Base-by-base conservation (phyloP, 768 basidiomycete species). In the Inosperma sp. region DNA sequence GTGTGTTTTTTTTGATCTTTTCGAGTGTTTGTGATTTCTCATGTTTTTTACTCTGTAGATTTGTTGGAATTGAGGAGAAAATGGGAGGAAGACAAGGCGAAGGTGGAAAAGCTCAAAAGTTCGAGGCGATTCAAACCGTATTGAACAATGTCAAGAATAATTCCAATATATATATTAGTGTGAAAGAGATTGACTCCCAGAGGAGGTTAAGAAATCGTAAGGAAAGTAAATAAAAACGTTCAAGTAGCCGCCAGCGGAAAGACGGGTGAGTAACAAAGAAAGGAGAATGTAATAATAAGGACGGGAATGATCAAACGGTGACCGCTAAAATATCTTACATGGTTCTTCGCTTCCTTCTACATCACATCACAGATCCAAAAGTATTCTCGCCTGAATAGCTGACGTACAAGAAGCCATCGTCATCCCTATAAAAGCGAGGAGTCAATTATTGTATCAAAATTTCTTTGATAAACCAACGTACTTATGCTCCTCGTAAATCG, bases 401-500 rank as follows among this genome's bases (percentile, higher is more conserved):
- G 52, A 98, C 93, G 65, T 97, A 99, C 33, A 99, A 78, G 81
- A 99, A 99, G 55, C 93, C 92, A 67, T 99, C 95, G 68, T 99
- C 96, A 60, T 99, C 95, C 79, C 93, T 97, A 57, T 33, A 21
- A 5, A 36, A 12, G 7, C 5, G n/a, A 4, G 31, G 47, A 27
- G 61, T 73, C 59, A 75, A 65, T 48, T 29, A 49, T 21, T 44
- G 53, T 48, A 29, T 36, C 10, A n/a, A 37, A 42, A 21, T n/a
- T 13, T 39, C 48, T 23, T 30, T 5, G 55, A 48, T 10, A 47
- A 42, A 44, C 22, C 5, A 3, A 78, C 89, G 63, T 56, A 97
- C 93, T 97, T 97, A 79, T 99, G 95, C 71, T 98, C 95, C 72
- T 99, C 95, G 62, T 99, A 99, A 64, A 99, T 96, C 50, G 92